Percentiles rank a stretch among this genome's conserved stretches.
phyloP scores from a whole-genome alignment of 2,329 filamentous ascomycete species.

The Trichoderma asperellum region DNA sequence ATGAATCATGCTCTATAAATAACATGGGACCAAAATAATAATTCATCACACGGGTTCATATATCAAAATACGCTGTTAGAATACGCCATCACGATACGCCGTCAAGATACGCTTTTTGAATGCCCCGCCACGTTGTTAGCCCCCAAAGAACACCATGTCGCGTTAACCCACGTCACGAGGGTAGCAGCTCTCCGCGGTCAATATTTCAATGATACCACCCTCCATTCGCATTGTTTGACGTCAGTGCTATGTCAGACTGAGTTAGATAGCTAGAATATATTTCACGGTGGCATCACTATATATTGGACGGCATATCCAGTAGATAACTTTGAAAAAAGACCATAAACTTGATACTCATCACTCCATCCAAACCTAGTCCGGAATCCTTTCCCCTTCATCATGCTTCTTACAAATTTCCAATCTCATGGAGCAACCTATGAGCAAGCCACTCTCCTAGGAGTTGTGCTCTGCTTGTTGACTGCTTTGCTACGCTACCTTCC shows the following conservation, averaged over 20 bases:
- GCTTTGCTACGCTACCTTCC: background rate
- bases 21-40: too few relatives aligned
- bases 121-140: too few relatives aligned
- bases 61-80: too few relatives aligned
- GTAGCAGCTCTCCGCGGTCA: background rate
- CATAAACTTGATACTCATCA: background rate
- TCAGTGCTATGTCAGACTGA: background rate
- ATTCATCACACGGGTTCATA: too few relatives aligned
- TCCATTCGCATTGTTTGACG: background rate
- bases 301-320: background rate
- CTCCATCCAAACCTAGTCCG: background rate
- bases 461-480: background rate
- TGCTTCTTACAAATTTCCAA: background rate
- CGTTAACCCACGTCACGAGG: too few relatives aligned
- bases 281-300: background rate
- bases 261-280: background rate
- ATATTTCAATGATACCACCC: background rate
- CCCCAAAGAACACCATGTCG: too few relatives aligned
- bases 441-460: background rate
- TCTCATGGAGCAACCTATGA: too few relatives aligned
- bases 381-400: background rate
- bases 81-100: too few relatives aligned
- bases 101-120: too few relatives aligned
- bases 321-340: background rate
- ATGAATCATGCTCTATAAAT: background rate